A percentile compares a stretch with the other conserved stretches of the same genome.
Conservation (phyloP, 106 monocot genomes). For the Xerophyta viscosa region DNA sequence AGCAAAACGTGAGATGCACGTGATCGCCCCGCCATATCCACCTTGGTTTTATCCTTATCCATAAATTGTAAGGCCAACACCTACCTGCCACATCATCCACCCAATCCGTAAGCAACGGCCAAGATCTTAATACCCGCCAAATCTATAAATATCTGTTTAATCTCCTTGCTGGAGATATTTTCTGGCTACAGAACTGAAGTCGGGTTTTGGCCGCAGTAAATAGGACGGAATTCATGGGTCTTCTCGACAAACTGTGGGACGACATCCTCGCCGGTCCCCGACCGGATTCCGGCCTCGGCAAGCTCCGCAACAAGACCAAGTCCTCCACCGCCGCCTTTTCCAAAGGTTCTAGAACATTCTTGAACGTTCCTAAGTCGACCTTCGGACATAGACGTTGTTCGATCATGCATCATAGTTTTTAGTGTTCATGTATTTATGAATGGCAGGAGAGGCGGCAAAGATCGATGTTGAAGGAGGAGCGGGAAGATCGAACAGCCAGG, state of each 20-base stretch:
- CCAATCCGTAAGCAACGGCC: not conserved
- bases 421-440: not conserved
- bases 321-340: not conserved
- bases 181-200: not conserved
- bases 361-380: too few species aligned
- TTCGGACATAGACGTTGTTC: too few species aligned
- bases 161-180: not conserved
- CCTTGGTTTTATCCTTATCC: conserved; percentile 1
- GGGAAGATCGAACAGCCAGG: not conserved
- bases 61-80: not conserved
- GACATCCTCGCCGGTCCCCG: conserved; percentile 66
- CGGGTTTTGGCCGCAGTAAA: not conserved
- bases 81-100: conserved; percentile 1
- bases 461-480: not conserved
- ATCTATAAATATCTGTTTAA: not conserved
- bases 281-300: conserved; percentile 49
- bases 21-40: too few species aligned
- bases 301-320: not conserved
- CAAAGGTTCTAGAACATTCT: too few species aligned
- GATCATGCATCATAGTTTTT: too few species aligned
- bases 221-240: conserved; percentile 30
- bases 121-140: not conserved
- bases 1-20: too few species aligned
- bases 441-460: not conserved
- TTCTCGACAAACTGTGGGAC: conserved; percentile 74